These are phyloP conservation scores for Spathaspora girioi DNA, from an alignment of 805 yeast genomes.

Conservation along the genomic window DNA sequence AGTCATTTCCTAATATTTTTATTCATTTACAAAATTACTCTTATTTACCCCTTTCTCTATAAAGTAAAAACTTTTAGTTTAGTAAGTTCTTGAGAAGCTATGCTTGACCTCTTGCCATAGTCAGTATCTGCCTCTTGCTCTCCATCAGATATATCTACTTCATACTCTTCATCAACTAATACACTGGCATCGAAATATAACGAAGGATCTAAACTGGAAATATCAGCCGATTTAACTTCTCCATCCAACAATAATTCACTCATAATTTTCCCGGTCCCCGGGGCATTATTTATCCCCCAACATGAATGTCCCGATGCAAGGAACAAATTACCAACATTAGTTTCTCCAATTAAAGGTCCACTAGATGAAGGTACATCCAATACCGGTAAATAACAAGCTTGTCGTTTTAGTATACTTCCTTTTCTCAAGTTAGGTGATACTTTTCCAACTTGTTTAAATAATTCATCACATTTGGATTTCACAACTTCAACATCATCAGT, in stretches of 20 bases:
- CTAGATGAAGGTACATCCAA: constrained; percentile 87
- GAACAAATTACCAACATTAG: constrained; percentile 74
- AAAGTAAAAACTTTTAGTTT: background rate
- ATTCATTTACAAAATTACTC: background rate
- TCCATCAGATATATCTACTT: background rate
- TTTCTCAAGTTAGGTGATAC: constrained; percentile 63
- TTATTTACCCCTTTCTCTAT: background rate
- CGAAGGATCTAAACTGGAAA: constrained; percentile 80
- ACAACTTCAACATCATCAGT: constrained; percentile 92
- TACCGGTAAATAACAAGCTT: constrained; percentile 95
- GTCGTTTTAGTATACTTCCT: constrained; percentile 77
- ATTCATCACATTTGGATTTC: constrained; percentile 80
- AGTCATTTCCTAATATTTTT: background rate
- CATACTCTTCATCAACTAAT: constrained; percentile 21
- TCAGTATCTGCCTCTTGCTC: constrained; percentile 5
- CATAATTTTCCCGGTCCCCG: constrained; percentile 92
- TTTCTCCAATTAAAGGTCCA: constrained; percentile 93
- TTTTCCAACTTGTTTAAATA: constrained; percentile 76
- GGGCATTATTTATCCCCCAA: constrained; percentile 98
- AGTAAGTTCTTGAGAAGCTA: background rate
- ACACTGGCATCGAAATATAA: constrained; percentile 76
- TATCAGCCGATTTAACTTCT: constrained; percentile 69
- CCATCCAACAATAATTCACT: constrained; percentile 88
- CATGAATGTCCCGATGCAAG: constrained; percentile 94
- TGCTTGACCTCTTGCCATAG: background rate